Percentiles rank a stretch among this genome's conserved stretches.
phyloP scores from a whole-genome alignment of 2,329 filamentous ascomycete genomes.

The Aspergillus sp. region DNA sequence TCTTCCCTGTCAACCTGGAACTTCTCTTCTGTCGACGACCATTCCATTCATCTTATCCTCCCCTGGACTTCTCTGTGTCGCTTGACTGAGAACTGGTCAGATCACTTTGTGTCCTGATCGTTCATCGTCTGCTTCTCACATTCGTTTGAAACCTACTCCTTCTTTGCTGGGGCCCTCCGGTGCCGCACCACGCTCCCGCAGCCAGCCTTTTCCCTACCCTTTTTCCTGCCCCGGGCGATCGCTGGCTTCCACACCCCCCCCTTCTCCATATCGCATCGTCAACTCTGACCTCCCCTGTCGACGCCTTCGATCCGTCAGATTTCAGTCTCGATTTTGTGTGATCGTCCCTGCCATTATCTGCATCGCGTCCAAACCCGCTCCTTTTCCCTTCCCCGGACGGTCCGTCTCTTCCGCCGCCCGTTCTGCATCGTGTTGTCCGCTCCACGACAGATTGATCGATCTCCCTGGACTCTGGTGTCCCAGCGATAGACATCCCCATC shows the following conservation, averaged over 20 bases:
- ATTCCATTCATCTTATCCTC: not conserved
- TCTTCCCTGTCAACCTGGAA: constrained; percentile 8
- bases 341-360: not conserved
- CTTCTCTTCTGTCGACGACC: constrained; percentile 4
- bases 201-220: constrained; percentile 7
- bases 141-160: constrained; percentile 2
- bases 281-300: not conserved
- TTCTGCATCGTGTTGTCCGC: not conserved
- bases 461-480: constrained; percentile 6
- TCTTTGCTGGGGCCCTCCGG: constrained; percentile 1
- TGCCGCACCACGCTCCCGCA: constrained; percentile 14
- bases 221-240: constrained; percentile 18
- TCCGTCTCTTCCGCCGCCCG: constrained; percentile 3
- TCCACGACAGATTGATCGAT: constrained; percentile 11
- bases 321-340: not conserved
- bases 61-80: not conserved
- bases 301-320: constrained; percentile 2
- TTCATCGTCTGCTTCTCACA: constrained; percentile 1
- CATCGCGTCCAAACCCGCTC: not conserved
- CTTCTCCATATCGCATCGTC: constrained; percentile 17
- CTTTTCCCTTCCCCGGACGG: not conserved
- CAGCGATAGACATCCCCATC: constrained; percentile 5
- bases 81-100: not conserved
- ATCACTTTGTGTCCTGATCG: not conserved
- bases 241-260: constrained; percentile 10